These are phyloP conservation scores for Atalantia buxifolia DNA, from an alignment of 345 rosid species.

Conservation along the genomic window DNA sequence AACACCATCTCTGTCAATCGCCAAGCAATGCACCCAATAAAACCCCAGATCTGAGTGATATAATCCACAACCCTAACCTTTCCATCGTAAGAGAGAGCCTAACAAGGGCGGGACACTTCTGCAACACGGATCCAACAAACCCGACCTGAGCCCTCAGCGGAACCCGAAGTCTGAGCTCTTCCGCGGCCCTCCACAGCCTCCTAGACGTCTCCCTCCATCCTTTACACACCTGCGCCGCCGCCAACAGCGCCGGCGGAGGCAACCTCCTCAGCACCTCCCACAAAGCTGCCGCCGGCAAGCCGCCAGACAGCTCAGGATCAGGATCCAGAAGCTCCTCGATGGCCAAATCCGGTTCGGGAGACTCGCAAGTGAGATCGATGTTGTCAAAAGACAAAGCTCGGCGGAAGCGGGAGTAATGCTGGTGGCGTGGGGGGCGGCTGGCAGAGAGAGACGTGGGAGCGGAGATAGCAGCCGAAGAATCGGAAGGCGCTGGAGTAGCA, in stretches of 20 bases:
- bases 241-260: constrained; percentile 64
- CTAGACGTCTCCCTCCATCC: constrained; percentile 83
- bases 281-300: constrained; percentile 47
- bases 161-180: constrained; percentile 77
- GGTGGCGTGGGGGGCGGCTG: constrained; percentile 41
- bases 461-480: constrained; percentile 30
- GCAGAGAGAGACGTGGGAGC: constrained; percentile 24
- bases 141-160: constrained; percentile 67
- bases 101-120: constrained; percentile 75
- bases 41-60: constrained; percentile 38
- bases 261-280: constrained; percentile 86
- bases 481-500: constrained; percentile 21
- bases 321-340: constrained; percentile 26
- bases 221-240: constrained; percentile 81
- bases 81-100: constrained; percentile 69
- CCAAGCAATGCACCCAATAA: constrained; percentile 7
- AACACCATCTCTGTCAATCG: neutral
- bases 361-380: constrained; percentile 42
- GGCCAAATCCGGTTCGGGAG: constrained; percentile 31
- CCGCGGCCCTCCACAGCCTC: constrained; percentile 85
- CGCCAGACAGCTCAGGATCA: constrained; percentile 51
- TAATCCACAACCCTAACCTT: constrained; percentile 52
- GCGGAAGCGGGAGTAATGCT: constrained; percentile 52
- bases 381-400: constrained; percentile 88
- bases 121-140: constrained; percentile 75